phyloP scores from a whole-genome alignment of 257 asterid species.

The Nyctanthes arbortristis region DNA sequence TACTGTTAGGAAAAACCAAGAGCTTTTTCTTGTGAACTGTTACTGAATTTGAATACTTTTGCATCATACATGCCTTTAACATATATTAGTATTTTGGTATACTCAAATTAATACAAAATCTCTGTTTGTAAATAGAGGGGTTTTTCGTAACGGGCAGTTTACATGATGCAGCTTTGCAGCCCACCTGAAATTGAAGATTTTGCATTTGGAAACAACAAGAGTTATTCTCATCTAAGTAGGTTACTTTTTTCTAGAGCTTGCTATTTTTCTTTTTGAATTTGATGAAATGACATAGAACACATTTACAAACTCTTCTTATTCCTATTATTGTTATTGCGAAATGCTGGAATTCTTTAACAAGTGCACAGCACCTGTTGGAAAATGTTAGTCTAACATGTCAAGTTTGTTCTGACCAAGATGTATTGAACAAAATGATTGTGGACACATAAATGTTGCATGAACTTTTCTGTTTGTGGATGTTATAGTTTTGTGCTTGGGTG shows the following conservation, averaged over 20 bases:
- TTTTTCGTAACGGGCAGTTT: conserved; percentile 11
- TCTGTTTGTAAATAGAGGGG: neutral
- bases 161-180: conserved; percentile 48
- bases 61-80: no score
- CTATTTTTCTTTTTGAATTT: conserved; percentile 1
- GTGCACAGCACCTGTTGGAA: neutral
- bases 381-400: neutral
- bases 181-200: conserved; percentile 91
- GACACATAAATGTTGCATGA: no score
- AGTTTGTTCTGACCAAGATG: neutral
- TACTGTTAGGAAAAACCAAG: no score
- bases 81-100: neutral
- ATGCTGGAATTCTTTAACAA: neutral
- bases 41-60: no score
- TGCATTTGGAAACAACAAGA: conserved; percentile 50
- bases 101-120: neutral
- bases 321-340: neutral
- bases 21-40: no score
- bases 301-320: neutral
- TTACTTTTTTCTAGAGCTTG: conserved; percentile 20
- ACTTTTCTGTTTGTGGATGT: no score
- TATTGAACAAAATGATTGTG: no score
- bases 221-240: conserved; percentile 52
- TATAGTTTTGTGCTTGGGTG: no score
- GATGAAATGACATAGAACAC: neutral